Evolutionary conservation across 768 basidiomycete species (phyloP), one percentile per base, ranked within the genome.

Genomic region (Baorangia bicolor): DNA sequence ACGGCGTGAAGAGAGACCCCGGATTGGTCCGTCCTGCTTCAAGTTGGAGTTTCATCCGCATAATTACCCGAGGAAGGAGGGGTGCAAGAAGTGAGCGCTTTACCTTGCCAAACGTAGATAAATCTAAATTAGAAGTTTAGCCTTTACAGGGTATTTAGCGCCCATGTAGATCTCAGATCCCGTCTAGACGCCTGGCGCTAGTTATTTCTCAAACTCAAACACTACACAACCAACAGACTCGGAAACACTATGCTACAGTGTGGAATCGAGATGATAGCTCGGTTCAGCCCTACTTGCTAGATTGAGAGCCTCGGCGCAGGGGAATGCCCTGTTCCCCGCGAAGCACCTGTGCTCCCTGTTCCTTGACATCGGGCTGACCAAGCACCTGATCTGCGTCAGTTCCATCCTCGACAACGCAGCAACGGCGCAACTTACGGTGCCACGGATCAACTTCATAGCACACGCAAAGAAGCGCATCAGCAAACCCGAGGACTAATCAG

Each of bases 311-410:
- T 51, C 61, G 56, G 35, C 68, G 64, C 41, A 42, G 58, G 6
- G 74, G 73, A 43, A 75, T 68, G 4, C 74, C 63, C 6, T 72
- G 75, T 55, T 77, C 71, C 20, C 85, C 85, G 25, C 78, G 75
- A 28, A 85, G 73, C 25, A 86, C 82, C 48, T 76, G 70, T 57
- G 79, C 69, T 0, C 83, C 84, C 40, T 84, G 77, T 49, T 82
- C 77, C 62, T 83, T 84, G 53, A 80, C 63, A 10, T 71, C 70
- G 18, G 77, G 55, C 68, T 79, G 49, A 40, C 65, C 66, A 35
- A 71, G 49, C 37, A 64, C 50, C 70, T 73, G 25, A 45, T 23
- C 14, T n/a, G 23, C 6, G 31, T 50, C 42, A 53, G 35, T 20
- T 2, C 33, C 16, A 13, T 47, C 40, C 54, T 51, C 47, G n/a